Evolutionary conservation across 192 early-diverging fungal species (phyloP).

Genomic region (Spizellomyces punctatus): DNA sequence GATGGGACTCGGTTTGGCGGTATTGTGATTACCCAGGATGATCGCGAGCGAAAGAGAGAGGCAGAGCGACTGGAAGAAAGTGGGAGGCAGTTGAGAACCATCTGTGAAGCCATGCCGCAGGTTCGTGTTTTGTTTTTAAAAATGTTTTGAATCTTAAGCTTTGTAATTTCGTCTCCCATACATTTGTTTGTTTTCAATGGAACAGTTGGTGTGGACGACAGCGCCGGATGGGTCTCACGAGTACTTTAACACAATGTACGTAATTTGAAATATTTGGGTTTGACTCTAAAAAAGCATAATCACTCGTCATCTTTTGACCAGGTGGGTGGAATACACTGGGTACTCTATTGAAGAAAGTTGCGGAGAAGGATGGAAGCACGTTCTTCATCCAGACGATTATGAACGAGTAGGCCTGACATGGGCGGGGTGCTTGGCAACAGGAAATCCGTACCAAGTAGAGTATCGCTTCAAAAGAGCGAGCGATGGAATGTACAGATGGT

Average conservation of each 20-base stretch:
- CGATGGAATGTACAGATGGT: background rate
- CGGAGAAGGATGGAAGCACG: background rate
- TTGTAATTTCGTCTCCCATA: background rate
- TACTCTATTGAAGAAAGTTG: background rate
- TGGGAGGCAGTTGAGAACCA: background rate
- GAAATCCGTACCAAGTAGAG: background rate
- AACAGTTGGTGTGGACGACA: background rate
- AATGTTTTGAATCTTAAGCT: background rate
- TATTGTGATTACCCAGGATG: background rate
- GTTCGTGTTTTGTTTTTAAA: background rate
- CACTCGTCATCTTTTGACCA: too few relatives aligned
- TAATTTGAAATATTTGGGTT: too few relatives aligned
- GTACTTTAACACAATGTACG: slow-evolving; percentile 1
- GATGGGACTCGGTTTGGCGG: background rate
- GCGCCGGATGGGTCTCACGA: background rate
- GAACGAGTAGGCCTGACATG: background rate
- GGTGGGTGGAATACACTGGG: background rate
- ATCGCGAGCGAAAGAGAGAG: background rate
- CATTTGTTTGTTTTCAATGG: too few relatives aligned
- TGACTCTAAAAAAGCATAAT: too few relatives aligned
- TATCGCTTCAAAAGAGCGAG: background rate
- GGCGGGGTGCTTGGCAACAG: background rate
- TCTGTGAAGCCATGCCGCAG: background rate
- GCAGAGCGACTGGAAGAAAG: background rate
- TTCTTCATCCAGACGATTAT: background rate